Evolutionary conservation across 345 rosid species (phyloP), one percentile per base, ranked within the genome.

Genomic region (Eucalyptus shirleyi): DNA sequence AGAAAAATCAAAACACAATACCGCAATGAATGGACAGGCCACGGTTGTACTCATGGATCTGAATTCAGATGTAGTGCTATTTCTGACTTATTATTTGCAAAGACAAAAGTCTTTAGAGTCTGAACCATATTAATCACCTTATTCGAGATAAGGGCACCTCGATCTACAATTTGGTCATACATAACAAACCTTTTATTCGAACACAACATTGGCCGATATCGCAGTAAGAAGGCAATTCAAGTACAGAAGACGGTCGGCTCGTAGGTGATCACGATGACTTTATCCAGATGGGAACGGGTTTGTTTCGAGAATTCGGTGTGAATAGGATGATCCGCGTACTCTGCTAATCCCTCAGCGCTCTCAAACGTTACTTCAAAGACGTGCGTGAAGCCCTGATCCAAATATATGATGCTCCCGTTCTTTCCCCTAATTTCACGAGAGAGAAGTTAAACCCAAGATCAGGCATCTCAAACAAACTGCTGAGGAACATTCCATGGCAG

Each of bases 351-450:
- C 86, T 95, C 96, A 9, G 89, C 93, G 89, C 95, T 95, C 91
- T 96, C 99, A 42, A 96, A 97, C 24, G 93, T 94, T 47, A 96
- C 94, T 82, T 93, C 94, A 53, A 97, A 97, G 59, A 96, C 89
- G 85, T 97, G 99, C 40, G 98, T 97, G 94, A 93, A 97, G n/a
- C 98, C 98, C 89, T 94, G 97, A 50, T 95, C 96, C 93, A 94
- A 24, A 87, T 97, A 96, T 95, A 95, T 96, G 86, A 89, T 88
- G 91, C 97, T 95, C 92, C 96, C 93, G 93, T 95, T 95, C 59
- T 86, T 93, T 14, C 98, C 98, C 97, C 98, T 96, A 45, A 87
- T 67, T 42, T 86, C 47, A 45, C 80, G 34, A 8, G 80, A 32
- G 40, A 62, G 32, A 30, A 55, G 24, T 21, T 55, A 2, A 62